These are phyloP conservation scores for Ilyonectria robusta DNA, from an alignment of 2,329 filamentous ascomycete genomes.

Conservation along the genomic window DNA sequence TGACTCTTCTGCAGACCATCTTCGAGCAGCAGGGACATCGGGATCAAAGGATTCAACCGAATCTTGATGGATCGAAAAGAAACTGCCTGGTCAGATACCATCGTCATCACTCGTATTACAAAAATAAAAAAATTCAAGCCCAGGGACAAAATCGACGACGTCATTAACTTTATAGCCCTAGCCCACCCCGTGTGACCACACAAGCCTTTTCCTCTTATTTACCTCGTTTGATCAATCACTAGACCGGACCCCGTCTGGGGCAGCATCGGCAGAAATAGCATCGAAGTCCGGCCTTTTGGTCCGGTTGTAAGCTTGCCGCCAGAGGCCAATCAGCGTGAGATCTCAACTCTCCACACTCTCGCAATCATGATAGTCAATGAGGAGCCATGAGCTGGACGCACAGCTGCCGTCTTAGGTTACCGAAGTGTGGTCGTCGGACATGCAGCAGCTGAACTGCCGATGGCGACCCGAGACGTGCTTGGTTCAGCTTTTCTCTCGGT, in stretches of 20 bases:
- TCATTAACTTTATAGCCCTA: slow-evolving; percentile 37
- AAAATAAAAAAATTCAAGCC: slow-evolving; percentile 17
- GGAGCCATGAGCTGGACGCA: slow-evolving; percentile 19
- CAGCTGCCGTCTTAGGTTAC: slow-evolving; percentile 33
- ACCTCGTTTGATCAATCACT: not conserved
- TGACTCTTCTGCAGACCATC: not conserved
- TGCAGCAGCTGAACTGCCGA: not conserved
- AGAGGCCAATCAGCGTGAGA: slow-evolving; percentile 39
- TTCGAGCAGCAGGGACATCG: not conserved
- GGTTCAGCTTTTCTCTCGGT: slow-evolving; percentile 9
- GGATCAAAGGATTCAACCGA: not conserved
- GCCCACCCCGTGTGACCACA: not conserved
- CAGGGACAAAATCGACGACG: slow-evolving; percentile 38
- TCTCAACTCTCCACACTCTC: slow-evolving; percentile 39
- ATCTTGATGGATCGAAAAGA: slow-evolving; percentile 13
- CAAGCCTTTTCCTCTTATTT: slow-evolving; percentile 1
- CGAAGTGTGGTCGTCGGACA: not conserved
- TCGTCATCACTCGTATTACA: not conserved
- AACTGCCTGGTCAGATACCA: not conserved
- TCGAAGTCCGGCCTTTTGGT: slow-evolving; percentile 35
- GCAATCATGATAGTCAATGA: slow-evolving; percentile 43
- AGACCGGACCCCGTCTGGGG: slow-evolving; percentile 4
- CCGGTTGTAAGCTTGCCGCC: slow-evolving; percentile 38
- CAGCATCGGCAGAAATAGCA: slow-evolving; percentile 19
- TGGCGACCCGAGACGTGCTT: not conserved